Conservation (phyloP, 371 early-diverging fungal species). For the Apophysomyces trapeziformis region DNA sequence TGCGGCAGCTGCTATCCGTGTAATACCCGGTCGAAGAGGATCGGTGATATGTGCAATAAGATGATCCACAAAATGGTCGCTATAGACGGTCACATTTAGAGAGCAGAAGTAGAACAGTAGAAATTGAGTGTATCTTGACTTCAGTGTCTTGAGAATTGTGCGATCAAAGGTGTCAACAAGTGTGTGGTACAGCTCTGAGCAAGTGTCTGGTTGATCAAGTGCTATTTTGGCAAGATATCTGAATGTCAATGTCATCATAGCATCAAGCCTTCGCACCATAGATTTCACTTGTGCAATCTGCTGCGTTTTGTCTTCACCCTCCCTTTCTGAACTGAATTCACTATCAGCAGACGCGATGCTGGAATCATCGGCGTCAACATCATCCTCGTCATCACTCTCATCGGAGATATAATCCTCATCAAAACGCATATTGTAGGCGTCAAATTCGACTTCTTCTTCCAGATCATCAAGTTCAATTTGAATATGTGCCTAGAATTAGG, state of each 20-base stretch:
- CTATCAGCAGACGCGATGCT: slow-evolving; percentile 9
- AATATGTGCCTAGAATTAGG: slow-evolving; percentile 73
- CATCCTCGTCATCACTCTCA: slow-evolving; percentile 33
- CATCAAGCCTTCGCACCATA: slow-evolving; percentile 85
- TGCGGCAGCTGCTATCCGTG: slow-evolving; percentile 81
- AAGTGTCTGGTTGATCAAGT: slow-evolving; percentile 24
- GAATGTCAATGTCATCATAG: slow-evolving; percentile 77
- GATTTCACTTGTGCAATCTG: slow-evolving; percentile 57
- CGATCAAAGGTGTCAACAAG: slow-evolving; percentile 83
- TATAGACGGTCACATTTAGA: slow-evolving; percentile 59
- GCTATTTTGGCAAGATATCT: slow-evolving; percentile 52
- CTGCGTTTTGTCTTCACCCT: slow-evolving; percentile 31
- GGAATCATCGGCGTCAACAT: slow-evolving; percentile 32
- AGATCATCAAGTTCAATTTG: slow-evolving; percentile 92
- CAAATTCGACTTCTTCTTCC: slow-evolving; percentile 72
- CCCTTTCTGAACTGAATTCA: slow-evolving; percentile 29
- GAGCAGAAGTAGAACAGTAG: slow-evolving; percentile 85
- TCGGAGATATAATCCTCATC: slow-evolving; percentile 53
- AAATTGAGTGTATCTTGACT: slow-evolving; percentile 93
- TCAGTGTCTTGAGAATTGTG: slow-evolving; percentile 83
- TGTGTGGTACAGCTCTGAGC: slow-evolving; percentile 60
- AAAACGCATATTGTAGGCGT: slow-evolving; percentile 41
- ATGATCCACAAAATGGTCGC: slow-evolving; percentile 82
- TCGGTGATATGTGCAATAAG: slow-evolving; percentile 69
- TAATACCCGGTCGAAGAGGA: slow-evolving; percentile 64